Conservation (phyloP, 2,329 filamentous ascomycete species). For the Teratosphaeria epicoccoides region DNA sequence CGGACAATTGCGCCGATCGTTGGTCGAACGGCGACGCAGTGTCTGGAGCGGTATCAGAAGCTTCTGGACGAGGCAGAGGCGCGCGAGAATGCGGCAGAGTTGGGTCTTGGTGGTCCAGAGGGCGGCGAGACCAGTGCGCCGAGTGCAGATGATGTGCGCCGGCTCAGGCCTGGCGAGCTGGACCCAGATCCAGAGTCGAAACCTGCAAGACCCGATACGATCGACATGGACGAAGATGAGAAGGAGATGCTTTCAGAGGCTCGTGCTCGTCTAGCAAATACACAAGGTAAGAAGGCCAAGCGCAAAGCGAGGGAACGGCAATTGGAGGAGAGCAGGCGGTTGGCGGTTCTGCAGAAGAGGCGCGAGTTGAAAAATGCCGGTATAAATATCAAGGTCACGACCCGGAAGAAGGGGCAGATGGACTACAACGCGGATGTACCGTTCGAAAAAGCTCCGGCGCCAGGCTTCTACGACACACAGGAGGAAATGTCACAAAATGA, state of each 20-base stretch:
- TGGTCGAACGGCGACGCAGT: constrained; percentile 91
- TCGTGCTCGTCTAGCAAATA: constrained; percentile 89
- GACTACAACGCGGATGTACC: constrained; percentile 99
- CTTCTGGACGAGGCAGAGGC: constrained; percentile 92
- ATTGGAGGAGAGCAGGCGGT: constrained; percentile 80
- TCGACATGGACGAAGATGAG: constrained; percentile 96
- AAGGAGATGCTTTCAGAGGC: constrained; percentile 99
- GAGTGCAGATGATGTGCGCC: constrained; percentile 82
- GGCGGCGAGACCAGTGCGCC: constrained; percentile 81
- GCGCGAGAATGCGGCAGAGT: constrained; percentile 64
- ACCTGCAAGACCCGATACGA: constrained; percentile 87
- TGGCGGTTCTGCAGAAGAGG: constrained; percentile 87
- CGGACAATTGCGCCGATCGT: constrained; percentile 95
- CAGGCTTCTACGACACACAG: constrained; percentile 85
- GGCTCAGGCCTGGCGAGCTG: constrained; percentile 72
- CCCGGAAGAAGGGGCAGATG: constrained; percentile 91
- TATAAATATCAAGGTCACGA: constrained; percentile 93
- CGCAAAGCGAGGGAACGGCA: constrained; percentile 91
- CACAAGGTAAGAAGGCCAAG: constrained; percentile 98
- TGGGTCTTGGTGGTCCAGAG: constrained; percentile 74
- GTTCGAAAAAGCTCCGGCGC: constrained; percentile 81
- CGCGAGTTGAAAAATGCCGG: constrained; percentile 94
- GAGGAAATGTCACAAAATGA: constrained; percentile 79
- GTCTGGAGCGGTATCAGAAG: constrained; percentile 92
- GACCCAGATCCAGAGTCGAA: constrained; percentile 97